Percentiles rank a stretch among this genome's conserved stretches.
Evolutionary conservation across 345 rosid species (phyloP).

Genomic region (Gossypium stocksii): DNA sequence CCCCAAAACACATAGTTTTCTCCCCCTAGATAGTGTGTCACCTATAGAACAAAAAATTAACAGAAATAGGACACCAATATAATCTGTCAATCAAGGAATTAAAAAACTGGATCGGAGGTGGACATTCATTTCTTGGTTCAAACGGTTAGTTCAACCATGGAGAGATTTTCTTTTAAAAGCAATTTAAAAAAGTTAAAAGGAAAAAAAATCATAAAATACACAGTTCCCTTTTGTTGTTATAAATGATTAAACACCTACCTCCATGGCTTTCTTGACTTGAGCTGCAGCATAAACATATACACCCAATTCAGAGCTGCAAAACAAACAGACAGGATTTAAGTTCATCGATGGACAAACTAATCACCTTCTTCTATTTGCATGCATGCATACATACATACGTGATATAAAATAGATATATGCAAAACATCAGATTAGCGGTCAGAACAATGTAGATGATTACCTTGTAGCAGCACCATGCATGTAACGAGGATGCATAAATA

Average conservation of each 20-base stretch:
- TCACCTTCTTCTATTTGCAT: neutral
- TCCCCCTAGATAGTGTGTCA: slow-evolving; percentile 87
- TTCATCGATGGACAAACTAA: neutral
- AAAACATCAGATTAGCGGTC: neutral
- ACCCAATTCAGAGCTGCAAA: slow-evolving; percentile 66
- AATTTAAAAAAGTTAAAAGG: neutral
- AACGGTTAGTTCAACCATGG: too few relatives aligned
- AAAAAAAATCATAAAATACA: neutral
- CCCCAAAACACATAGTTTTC: slow-evolving; percentile 99
- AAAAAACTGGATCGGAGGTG: too few relatives aligned
- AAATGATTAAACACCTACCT: slow-evolving; percentile 36
- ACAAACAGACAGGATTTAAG: neutral
- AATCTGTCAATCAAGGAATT: neutral
- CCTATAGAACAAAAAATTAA: slow-evolving; percentile 32
- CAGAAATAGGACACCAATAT: neutral
- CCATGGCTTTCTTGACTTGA: slow-evolving; percentile 95
- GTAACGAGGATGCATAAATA: slow-evolving; percentile 88
- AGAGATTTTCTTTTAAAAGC: too few relatives aligned
- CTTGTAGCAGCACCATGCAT: slow-evolving; percentile 99
- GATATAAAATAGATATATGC: neutral
- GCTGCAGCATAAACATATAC: slow-evolving; percentile 96
- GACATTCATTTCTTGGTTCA: too few relatives aligned
- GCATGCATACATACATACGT: too few relatives aligned
- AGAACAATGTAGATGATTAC: slow-evolving; percentile 25
- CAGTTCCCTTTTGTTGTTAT: neutral